A percentile compares a stretch with the other conserved stretches of the same genome.
phyloP scores from a whole-genome alignment of 257 asterid species.

The Jacaranda mimosifolia region DNA sequence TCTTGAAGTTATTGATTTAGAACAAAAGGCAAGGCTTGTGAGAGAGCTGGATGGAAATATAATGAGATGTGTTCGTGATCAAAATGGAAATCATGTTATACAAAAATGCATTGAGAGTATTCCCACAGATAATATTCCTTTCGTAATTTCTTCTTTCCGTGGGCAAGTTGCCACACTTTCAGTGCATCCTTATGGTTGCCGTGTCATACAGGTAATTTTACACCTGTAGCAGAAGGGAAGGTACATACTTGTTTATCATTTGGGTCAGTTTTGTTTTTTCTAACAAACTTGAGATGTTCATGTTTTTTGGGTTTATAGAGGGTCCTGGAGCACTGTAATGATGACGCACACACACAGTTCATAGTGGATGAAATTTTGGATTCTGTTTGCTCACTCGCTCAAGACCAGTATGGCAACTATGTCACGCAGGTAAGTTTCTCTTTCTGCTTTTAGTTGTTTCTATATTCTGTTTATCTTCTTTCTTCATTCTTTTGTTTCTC shows the following conservation, averaged over 20 bases:
- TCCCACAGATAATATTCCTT: slow-evolving; percentile 67
- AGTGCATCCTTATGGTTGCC: slow-evolving; percentile 96
- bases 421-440: slow-evolving; percentile 57
- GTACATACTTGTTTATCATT: slow-evolving; percentile 2
- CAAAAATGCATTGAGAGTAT: slow-evolving; percentile 87
- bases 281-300: background rate
- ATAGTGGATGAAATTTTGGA: slow-evolving; percentile 68
- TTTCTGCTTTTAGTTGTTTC: background rate
- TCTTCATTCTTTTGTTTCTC: background rate
- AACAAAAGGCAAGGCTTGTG: slow-evolving; percentile 74
- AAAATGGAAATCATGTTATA: slow-evolving; percentile 92
- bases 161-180: slow-evolving; percentile 82
- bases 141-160: slow-evolving; percentile 74
- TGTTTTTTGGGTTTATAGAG: slow-evolving; percentile 52
- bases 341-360: slow-evolving; percentile 57
- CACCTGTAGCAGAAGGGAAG: too few species aligned
- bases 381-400: slow-evolving; percentile 70
- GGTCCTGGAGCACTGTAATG: slow-evolving; percentile 69
- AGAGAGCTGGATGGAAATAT: slow-evolving; percentile 85
- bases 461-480: background rate
- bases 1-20: slow-evolving; percentile 76
- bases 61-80: slow-evolving; percentile 90
- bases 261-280: slow-evolving; percentile 19
- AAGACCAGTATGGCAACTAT: slow-evolving; percentile 80
- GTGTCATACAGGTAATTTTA: slow-evolving; percentile 83